Evolutionary conservation across 1,139 yeast species (phyloP).

Genomic region (Taphrina wiesneri): DNA sequence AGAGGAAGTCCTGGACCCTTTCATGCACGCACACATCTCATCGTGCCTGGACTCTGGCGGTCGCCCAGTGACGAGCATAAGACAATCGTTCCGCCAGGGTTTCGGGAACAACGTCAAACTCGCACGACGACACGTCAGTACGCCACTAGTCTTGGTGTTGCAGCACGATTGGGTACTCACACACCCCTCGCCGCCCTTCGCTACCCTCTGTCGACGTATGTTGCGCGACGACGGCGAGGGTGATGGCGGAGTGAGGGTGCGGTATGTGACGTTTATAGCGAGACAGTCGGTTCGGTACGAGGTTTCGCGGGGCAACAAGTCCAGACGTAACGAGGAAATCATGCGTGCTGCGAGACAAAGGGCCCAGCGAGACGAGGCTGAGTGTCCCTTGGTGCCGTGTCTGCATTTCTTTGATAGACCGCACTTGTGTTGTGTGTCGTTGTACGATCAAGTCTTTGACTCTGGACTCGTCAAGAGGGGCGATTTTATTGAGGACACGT

Average conservation of each 20-base stretch:
- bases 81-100: slow-evolving; percentile 9
- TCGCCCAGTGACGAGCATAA: not conserved
- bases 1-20: not conserved
- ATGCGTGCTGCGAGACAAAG: not conserved
- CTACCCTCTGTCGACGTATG: not conserved
- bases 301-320: not conserved
- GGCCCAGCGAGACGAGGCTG: not conserved
- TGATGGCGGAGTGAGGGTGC: not conserved
- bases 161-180: slow-evolving; percentile 33
- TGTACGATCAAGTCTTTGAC: not conserved
- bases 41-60: not conserved
- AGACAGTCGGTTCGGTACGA: slow-evolving; percentile 9
- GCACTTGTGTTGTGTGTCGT: slow-evolving; percentile 8
- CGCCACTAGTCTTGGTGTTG: slow-evolving; percentile 20
- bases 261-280: slow-evolving; percentile 14
- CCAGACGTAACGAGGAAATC: not conserved
- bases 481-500: slow-evolving; percentile 25
- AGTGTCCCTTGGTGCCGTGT: not conserved
- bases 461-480: not conserved
- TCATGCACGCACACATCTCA: not conserved
- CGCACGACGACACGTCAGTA: not conserved
- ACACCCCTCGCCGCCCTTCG: not conserved
- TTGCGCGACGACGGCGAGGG: not conserved
- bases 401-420: slow-evolving; percentile 27
- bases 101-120: slow-evolving; percentile 11